Conservation (phyloP, 2,329 filamentous ascomycete genomes). For the Xylaria arbuscula region DNA sequence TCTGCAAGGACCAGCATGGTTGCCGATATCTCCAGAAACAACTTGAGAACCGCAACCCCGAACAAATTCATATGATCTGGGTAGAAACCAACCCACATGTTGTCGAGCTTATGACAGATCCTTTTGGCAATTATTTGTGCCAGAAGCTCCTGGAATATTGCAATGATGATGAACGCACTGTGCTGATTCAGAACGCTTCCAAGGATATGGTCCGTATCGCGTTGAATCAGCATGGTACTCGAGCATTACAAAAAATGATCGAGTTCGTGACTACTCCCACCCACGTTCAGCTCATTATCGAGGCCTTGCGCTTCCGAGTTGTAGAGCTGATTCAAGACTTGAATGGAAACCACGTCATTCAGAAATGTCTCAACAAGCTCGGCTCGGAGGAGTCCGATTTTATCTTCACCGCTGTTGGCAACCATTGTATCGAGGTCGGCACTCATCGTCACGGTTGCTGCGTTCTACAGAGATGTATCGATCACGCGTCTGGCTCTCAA, state of each 20-base stretch:
- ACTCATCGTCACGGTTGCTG: conserved; percentile 98
- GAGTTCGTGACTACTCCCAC: conserved; percentile 89
- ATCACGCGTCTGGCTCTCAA: conserved; percentile 91
- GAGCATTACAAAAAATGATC: conserved; percentile 99
- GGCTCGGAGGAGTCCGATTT: conserved; percentile 87
- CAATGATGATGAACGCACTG: conserved; percentile 93
- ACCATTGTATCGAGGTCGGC: conserved; percentile 87
- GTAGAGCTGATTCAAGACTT: conserved; percentile 96
- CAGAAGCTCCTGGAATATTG: conserved; percentile 97
- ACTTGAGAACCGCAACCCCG: conserved; percentile 86
- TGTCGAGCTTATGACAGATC: conserved; percentile 97
- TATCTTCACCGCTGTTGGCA: conserved; percentile 94
- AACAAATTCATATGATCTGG: conserved; percentile 93
- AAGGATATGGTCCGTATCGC: conserved; percentile 91
- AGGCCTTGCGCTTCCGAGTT: conserved; percentile 83
- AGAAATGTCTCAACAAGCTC: conserved; percentile 98
- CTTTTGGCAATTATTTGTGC: conserved; percentile 98
- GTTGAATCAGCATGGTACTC: conserved; percentile 95
- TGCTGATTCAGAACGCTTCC: conserved; percentile 89
- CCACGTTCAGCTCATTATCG: conserved; percentile 89
- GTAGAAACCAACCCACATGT: conserved; percentile 93
- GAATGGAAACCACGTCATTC: conserved; percentile 98
- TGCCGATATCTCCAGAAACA: conserved; percentile 98
- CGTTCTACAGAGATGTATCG: conserved; percentile 96
- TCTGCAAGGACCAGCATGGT: conserved; percentile 98